Conservation (phyloP, 2,329 filamentous ascomycete species). For the Penicillium freii region DNA sequence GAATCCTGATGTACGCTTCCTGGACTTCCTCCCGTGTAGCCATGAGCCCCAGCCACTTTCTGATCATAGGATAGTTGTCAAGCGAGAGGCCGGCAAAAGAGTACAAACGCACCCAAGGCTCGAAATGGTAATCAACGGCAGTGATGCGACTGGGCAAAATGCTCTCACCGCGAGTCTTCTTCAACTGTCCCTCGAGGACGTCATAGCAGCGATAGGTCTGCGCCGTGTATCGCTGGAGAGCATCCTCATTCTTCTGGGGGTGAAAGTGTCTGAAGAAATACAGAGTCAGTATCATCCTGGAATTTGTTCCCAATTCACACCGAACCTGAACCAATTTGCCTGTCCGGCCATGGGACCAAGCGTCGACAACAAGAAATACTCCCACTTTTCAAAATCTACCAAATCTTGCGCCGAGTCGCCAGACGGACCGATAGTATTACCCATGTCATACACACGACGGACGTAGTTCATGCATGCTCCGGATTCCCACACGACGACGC, state of each 20-base stretch:
- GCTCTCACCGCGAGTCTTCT: conserved; percentile 38
- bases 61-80: conserved; percentile 41
- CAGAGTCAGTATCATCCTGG: neutral
- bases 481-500: conserved; percentile 40
- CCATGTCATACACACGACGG: conserved; percentile 43
- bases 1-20: conserved; percentile 41
- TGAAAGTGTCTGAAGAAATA: conserved; percentile 39
- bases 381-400: conserved; percentile 50
- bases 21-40: conserved; percentile 39
- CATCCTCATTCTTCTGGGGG: conserved; percentile 43
- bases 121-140: conserved; percentile 45
- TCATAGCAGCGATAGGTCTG: conserved; percentile 45
- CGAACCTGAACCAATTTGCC: conserved; percentile 41
- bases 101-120: conserved; percentile 43
- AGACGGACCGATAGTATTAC: conserved; percentile 39
- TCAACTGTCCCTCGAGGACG: conserved; percentile 44
- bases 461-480: conserved; percentile 43
- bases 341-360: conserved; percentile 46
- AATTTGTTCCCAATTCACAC: neutral
- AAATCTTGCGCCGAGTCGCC: conserved; percentile 35
- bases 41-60: conserved; percentile 41
- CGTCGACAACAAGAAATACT: conserved; percentile 44
- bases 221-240: conserved; percentile 39
- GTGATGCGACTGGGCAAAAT: conserved; percentile 39
- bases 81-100: conserved; percentile 41